phyloP scores from a whole-genome alignment of 2,329 filamentous ascomycete genomes.

The Fusarium brevicatenulatum region DNA sequence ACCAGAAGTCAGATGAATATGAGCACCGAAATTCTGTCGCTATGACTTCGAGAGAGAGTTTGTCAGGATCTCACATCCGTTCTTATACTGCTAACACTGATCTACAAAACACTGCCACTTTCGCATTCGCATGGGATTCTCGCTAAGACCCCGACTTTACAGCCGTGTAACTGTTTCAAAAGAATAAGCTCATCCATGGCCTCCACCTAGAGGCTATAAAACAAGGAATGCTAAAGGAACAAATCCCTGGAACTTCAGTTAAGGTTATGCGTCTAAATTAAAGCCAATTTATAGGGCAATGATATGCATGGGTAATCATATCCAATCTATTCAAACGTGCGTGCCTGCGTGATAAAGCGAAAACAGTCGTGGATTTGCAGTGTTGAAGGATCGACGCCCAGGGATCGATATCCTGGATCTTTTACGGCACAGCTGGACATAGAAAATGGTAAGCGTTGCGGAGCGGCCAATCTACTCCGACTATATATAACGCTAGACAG shows the following conservation, averaged over 20 bases:
- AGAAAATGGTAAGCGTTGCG: background rate
- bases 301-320: background rate
- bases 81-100: background rate
- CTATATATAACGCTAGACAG: background rate
- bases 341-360: background rate
- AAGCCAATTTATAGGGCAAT: background rate
- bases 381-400: background rate
- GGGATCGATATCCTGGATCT: too few relatives aligned
- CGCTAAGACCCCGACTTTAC: background rate
- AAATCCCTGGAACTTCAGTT: background rate
- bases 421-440: background rate
- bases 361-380: background rate
- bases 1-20: too few relatives aligned
- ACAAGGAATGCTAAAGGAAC: background rate
- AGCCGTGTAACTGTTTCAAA: background rate
- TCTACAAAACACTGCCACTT: conserved; percentile 4
- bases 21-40: rapidly evolving
- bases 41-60: background rate
- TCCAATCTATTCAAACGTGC: background rate
- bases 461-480: background rate
- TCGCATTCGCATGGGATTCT: background rate
- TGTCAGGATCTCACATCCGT: background rate
- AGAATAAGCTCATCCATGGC: background rate
- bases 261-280: background rate
- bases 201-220: background rate